phyloP scores from a whole-genome alignment of 2,329 filamentous ascomycete species.

The Penicillium frequentans region DNA sequence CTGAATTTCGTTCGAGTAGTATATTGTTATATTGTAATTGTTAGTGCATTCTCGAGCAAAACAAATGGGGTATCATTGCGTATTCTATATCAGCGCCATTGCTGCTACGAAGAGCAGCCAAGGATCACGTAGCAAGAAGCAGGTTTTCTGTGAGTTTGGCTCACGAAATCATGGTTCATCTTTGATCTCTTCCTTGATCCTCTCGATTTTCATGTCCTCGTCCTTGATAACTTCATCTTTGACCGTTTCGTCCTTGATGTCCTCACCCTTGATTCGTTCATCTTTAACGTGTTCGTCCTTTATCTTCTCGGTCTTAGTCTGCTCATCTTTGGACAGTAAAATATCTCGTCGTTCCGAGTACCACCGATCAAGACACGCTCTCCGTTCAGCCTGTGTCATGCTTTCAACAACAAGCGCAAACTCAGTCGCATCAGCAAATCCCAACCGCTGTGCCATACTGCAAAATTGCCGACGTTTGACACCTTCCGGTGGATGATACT shows the following conservation, averaged over 20 bases:
- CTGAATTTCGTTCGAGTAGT: not conserved
- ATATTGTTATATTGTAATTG: not conserved
- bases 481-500: constrained; percentile 71
- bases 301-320: not conserved
- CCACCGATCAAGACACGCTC: constrained; percentile 76
- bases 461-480: constrained; percentile 84
- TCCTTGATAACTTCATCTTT: not conserved
- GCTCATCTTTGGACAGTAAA: constrained; percentile 18
- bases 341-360: constrained; percentile 67
- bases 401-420: constrained; percentile 89
- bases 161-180: not conserved
- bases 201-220: not conserved
- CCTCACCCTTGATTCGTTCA: not conserved
- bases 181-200: not conserved
- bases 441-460: constrained; percentile 79
- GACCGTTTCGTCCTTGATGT: not conserved
- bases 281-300: not conserved
- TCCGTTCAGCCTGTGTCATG: constrained; percentile 81
- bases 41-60: not conserved
- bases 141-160: not conserved
- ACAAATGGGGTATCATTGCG: not conserved
- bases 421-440: constrained; percentile 72
- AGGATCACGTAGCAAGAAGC: not conserved
- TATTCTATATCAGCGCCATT: not conserved
- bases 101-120: not conserved